Percentiles rank a stretch among this genome's conserved stretches.
These are phyloP conservation scores for Cladophialophora bantiana DNA, from an alignment of 2,329 filamentous ascomycete genomes.

Conservation along the genomic window DNA sequence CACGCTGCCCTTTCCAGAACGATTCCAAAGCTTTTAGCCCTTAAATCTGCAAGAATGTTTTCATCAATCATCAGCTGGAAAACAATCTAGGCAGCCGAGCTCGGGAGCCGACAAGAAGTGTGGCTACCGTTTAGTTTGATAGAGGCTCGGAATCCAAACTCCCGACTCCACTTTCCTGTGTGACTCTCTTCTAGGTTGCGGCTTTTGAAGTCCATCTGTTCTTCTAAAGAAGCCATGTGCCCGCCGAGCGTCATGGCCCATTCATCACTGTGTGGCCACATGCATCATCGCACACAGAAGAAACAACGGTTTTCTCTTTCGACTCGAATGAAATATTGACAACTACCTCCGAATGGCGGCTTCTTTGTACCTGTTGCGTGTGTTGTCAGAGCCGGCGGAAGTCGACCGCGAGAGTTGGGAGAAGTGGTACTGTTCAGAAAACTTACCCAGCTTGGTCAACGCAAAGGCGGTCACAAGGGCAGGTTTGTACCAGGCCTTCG, in stretches of 20 bases:
- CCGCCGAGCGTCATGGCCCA: not conserved
- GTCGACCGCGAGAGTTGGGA: conserved; percentile 7
- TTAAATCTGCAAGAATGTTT: not conserved
- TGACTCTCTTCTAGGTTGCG: not conserved
- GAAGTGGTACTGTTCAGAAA: conserved; percentile 14
- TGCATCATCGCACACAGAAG: not conserved
- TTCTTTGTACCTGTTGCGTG: conserved; percentile 9
- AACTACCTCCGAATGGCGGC: not conserved
- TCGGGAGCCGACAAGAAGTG: not conserved
- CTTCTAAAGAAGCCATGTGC: not conserved
- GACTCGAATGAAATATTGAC: not conserved
- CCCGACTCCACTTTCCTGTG: not conserved
- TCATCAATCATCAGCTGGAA: not conserved
- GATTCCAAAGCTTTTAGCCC: not conserved
- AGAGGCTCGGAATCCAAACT: not conserved
- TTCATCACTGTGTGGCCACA: not conserved
- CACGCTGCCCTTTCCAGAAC: not conserved
- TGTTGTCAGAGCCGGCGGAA: conserved; percentile 6
- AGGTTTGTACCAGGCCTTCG: conserved; percentile 13
- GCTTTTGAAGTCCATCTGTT: not conserved
- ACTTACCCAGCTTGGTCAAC: conserved; percentile 1
- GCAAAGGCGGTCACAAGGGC: conserved; percentile 9
- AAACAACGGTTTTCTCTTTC: not conserved
- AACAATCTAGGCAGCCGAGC: not conserved
- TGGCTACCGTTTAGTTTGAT: too few relatives aligned